Evolutionary conservation across 345 rosid species (phyloP).

Genomic region (Salix caprea): DNA sequence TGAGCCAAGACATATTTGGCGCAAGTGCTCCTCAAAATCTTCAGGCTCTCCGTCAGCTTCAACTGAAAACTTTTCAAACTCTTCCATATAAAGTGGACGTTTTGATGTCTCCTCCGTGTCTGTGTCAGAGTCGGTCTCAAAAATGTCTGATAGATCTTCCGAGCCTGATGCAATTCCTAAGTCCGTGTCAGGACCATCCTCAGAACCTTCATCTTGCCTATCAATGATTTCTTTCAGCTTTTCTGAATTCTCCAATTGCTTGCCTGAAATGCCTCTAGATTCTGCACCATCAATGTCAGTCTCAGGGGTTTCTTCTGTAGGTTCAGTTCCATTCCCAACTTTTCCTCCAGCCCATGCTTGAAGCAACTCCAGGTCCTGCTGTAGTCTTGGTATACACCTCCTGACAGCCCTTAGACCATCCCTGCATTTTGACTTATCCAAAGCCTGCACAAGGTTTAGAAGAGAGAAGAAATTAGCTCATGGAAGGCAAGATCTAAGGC

Average conservation of each 20-base stretch:
- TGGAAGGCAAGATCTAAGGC: background rate
- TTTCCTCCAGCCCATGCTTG: constrained; percentile 42
- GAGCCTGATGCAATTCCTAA: constrained; percentile 49
- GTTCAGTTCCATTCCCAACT: constrained; percentile 22
- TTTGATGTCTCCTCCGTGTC: constrained; percentile 44
- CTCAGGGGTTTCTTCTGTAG: constrained; percentile 22
- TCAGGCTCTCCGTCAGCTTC: constrained; percentile 40
- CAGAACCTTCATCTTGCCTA: constrained; percentile 36
- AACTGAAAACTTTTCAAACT: constrained; percentile 63
- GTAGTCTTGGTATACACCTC: constrained; percentile 73
- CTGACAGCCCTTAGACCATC: constrained; percentile 81
- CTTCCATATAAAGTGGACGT: constrained; percentile 58
- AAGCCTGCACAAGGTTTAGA: constrained; percentile 36
- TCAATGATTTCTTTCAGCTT: constrained; percentile 49
- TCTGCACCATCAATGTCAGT: constrained; percentile 5
- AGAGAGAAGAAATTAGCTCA: background rate
- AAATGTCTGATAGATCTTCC: constrained; percentile 78
- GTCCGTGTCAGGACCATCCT: constrained; percentile 41
- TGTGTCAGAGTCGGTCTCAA: constrained; percentile 68
- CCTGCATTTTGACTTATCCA: constrained; percentile 83
- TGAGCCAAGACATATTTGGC: constrained; percentile 29
- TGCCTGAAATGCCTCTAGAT: constrained; percentile 17
- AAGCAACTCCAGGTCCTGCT: constrained; percentile 76
- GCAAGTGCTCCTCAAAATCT: constrained; percentile 51
- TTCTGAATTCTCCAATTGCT: constrained; percentile 28